phyloP scores from a whole-genome alignment of 2,329 filamentous ascomycete genomes.

The Metarhizium album region DNA sequence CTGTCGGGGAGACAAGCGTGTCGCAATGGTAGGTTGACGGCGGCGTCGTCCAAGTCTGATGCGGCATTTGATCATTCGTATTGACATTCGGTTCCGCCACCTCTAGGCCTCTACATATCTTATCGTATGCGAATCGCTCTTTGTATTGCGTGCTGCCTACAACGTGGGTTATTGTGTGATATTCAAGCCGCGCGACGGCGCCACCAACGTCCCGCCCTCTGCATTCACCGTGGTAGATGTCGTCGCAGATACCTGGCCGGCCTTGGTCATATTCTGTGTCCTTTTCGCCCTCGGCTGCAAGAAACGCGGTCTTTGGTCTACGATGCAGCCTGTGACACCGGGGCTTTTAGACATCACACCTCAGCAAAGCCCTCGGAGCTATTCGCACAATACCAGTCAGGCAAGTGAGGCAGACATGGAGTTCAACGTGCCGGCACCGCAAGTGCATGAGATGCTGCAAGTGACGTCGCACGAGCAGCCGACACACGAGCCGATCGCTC shows the following conservation, averaged over 20 bases:
- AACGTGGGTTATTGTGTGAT: constrained; percentile 11
- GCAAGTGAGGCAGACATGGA: constrained; percentile 7
- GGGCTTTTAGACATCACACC: constrained; percentile 1
- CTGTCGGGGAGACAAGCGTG: constrained; percentile 6
- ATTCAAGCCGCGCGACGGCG: constrained; percentile 3
- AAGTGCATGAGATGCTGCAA: background rate
- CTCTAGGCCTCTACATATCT: constrained; percentile 14
- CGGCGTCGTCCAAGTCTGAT: background rate
- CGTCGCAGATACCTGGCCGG: constrained; percentile 15
- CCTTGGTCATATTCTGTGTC: constrained; percentile 16
- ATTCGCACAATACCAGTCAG: constrained; percentile 6
- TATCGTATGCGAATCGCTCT: constrained; percentile 13
- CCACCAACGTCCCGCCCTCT: constrained; percentile 1
- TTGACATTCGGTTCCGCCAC: background rate
- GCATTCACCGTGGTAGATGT: constrained; percentile 13
- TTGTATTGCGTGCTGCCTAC: constrained; percentile 16
- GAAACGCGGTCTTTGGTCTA: constrained; percentile 19
- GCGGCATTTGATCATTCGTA: background rate
- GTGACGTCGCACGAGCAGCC: background rate
- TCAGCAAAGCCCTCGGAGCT: constrained; percentile 12
- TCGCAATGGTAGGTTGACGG: constrained; percentile 10
- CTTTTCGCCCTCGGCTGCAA: constrained; percentile 17
- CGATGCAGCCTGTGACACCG: constrained; percentile 10
- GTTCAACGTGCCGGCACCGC: constrained; percentile 1
- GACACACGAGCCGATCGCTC: background rate